Conservation (phyloP, 2,329 filamentous ascomycete species). For the Neurospora sp. region DNA sequence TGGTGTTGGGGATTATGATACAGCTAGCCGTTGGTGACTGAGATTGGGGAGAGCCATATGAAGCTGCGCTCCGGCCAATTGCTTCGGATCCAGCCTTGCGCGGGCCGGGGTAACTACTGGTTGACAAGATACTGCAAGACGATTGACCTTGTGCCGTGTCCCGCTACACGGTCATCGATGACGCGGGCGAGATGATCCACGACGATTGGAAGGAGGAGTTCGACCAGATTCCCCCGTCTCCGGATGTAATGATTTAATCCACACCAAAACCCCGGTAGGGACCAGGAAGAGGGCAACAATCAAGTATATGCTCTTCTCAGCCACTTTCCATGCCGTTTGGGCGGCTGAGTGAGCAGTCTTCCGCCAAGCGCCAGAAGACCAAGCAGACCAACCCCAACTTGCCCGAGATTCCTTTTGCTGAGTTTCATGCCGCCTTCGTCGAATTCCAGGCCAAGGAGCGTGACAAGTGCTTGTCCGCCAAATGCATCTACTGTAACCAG, state of each 20-base stretch:
- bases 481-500: slow-evolving; percentile 16
- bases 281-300: slow-evolving; percentile 60
- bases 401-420: slow-evolving; percentile 15
- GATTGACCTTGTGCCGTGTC: slow-evolving; percentile 25
- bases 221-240: slow-evolving; percentile 42
- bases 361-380: slow-evolving; percentile 20
- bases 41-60: not conserved
- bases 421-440: slow-evolving; percentile 17
- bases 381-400: slow-evolving; percentile 8
- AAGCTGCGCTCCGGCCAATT: not conserved
- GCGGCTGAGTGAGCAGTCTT: slow-evolving; percentile 57
- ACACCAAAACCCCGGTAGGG: slow-evolving; percentile 31
- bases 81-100: not conserved
- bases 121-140: not conserved
- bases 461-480: slow-evolving; percentile 15
- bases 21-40: not conserved
- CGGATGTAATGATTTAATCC: slow-evolving; percentile 15
- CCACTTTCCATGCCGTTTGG: slow-evolving; percentile 58
- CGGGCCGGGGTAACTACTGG: not conserved
- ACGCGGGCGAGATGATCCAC: slow-evolving; percentile 84
- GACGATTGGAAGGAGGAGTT: slow-evolving; percentile 47
- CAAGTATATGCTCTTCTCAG: slow-evolving; percentile 76
- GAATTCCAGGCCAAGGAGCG: slow-evolving; percentile 16
- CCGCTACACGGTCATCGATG: slow-evolving; percentile 68
- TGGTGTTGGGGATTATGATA: not conserved